Percentiles rank a stretch among this genome's conserved stretches.
Conservation (phyloP, 805 yeast genomes). For the Sugiyamaella lignohabitans region DNA sequence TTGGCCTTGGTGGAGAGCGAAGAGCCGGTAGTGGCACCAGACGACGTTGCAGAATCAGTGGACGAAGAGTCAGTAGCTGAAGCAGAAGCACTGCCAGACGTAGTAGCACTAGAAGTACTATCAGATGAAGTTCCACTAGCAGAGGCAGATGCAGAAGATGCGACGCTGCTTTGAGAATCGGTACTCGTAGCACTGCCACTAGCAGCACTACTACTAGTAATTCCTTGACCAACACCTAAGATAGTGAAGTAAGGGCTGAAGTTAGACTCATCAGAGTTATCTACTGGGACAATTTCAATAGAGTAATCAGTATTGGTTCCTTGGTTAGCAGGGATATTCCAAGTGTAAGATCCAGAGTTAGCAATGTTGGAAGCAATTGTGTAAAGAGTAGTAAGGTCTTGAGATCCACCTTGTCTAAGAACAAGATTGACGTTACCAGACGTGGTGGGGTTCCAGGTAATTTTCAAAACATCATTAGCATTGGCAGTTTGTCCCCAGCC, state of each 20-base stretch:
- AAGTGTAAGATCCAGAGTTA: constrained; percentile 27
- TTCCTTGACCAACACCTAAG: constrained; percentile 21
- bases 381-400: constrained; percentile 19
- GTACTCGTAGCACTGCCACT: constrained; percentile 8
- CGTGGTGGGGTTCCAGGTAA: constrained; percentile 29
- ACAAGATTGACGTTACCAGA: constrained; percentile 23
- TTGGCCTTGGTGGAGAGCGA: constrained; percentile 11
- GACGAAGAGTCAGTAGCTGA: constrained; percentile 9
- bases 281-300: constrained; percentile 23
- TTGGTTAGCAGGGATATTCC: constrained; percentile 24
- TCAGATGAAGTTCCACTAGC: constrained; percentile 11
- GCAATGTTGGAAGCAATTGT: constrained; percentile 25
- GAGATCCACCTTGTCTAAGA: constrained; percentile 25
- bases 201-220: constrained; percentile 13
- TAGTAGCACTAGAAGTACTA: constrained; percentile 11
- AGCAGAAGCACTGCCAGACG: constrained; percentile 8
- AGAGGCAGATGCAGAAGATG: constrained; percentile 12
- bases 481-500: constrained; percentile 24
- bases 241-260: constrained; percentile 24
- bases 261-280: constrained; percentile 18
- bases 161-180: constrained; percentile 9
- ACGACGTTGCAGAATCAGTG: constrained; percentile 12
- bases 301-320: constrained; percentile 23
- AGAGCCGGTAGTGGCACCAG: constrained; percentile 11
- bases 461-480: constrained; percentile 24